Evolutionary conservation across 1,284 basidiomycete species (phyloP).

Genomic region (Rhodofomes roseus): DNA sequence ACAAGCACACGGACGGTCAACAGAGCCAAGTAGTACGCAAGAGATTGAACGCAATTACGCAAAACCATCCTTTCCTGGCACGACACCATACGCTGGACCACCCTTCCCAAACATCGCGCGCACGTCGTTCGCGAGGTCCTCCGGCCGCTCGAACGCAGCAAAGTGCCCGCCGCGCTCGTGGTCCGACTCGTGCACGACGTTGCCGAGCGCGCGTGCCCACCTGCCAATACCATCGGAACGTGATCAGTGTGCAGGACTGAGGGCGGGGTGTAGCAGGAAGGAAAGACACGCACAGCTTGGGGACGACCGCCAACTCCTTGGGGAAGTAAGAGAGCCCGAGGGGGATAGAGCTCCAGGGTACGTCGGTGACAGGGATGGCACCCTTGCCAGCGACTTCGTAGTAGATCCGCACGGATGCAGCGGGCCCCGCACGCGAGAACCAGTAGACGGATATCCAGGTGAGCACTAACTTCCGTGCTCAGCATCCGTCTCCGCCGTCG

Average conservation of each 20-base stretch:
- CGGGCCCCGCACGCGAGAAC: constrained; percentile 37
- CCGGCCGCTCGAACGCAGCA: constrained; percentile 26
- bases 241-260: not conserved
- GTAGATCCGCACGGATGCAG: constrained; percentile 35
- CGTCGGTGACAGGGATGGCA: not conserved
- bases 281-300: constrained; percentile 23
- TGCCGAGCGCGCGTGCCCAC: constrained; percentile 20
- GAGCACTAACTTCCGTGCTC: constrained; percentile 23
- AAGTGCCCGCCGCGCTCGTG: constrained; percentile 29
- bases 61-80: constrained; percentile 15
- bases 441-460: constrained; percentile 39
- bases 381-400: constrained; percentile 23
- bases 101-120: constrained; percentile 23
- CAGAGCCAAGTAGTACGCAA: not conserved
- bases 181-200: constrained; percentile 25
- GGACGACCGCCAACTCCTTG: constrained; percentile 24
- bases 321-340: constrained; percentile 32
- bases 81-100: constrained; percentile 19
- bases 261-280: too few relatives aligned
- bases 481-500: not conserved
- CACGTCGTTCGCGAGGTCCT: constrained; percentile 25
- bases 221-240: constrained; percentile 9
- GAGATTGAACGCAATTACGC: not conserved
- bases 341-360: constrained; percentile 20
- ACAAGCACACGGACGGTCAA: not conserved